Evolutionary conservation across 2,329 filamentous ascomycete genomes (phyloP), one percentile per base, ranked within the genome.

Genomic region (Sporothrix humicola): DNA sequence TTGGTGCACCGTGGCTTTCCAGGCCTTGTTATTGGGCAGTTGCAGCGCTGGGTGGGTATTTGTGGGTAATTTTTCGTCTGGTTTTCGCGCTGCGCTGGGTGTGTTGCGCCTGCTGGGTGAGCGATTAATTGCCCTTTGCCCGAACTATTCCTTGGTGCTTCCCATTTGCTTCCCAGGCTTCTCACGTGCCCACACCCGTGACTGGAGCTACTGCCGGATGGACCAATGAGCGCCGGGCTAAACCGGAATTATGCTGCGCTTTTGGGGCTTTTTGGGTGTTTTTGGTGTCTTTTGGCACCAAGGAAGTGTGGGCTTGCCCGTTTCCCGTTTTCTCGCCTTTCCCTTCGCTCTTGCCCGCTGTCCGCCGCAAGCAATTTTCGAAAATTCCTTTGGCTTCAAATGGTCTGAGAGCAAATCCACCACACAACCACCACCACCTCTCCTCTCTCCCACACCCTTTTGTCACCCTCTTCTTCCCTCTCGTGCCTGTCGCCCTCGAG

Each of bases 181-280:
- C 13, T 71, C 76, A 77, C 75, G 73, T 77, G 77, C 13, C 0
- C 0, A 0, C 7, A 5, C 75, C n/a, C 73, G 74, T 75, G 77
- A 73, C 23, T 1, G 4, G 7, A 9, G 7, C 46, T 61, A 58
- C 17, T 69, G 69, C 74, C 76, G 74, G 71, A 52, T 70, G n/a
- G 73, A 72, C 77, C 77, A 77, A 77, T 77, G 75, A 77, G 74
- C 69, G 72, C 66, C 76, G 77, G 76, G 75, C 75, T 77, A 77
- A 75, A 76, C 76, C 77, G 76, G 76, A 77, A 76, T 76, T 76
- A 74, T 74, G 74, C 73, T 59, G 37, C 17, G 59, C 59, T 56
- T 65, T 65, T 70, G 44, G 56, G 72, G 59, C 20, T 17, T 7
- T 66, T 63, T 66, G n/a, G n/a, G 46, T 59, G 44, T 12, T 54